These are phyloP conservation scores for Tirmania nivea DNA, from an alignment of 495 filamentous ascomycete species.

Conservation along the genomic window DNA sequence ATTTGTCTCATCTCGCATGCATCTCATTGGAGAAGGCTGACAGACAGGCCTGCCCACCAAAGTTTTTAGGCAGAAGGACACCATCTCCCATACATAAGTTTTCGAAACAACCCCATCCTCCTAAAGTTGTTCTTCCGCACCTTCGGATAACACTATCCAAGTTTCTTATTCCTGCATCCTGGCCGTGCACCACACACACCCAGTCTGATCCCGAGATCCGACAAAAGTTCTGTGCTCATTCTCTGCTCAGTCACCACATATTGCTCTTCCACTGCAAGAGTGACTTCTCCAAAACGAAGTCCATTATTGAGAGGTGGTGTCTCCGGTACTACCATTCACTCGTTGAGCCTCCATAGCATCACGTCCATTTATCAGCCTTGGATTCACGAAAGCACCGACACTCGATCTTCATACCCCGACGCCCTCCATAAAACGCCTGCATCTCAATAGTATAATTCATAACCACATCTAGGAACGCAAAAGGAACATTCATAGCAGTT, in stretches of 20 bases:
- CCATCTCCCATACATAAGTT: no score
- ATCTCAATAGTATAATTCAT: constrained; percentile 15
- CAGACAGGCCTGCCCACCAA: no score
- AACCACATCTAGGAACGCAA: constrained; percentile 5
- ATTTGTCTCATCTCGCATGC: no score
- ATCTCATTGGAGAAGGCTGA: no score
- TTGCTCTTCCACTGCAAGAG: neutral
- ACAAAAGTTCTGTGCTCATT: no score
- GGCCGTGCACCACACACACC: neutral
- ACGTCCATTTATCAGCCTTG: constrained; percentile 6
- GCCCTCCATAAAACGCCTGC: constrained; percentile 11
- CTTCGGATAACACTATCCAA: no score
- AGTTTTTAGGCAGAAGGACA: no score
- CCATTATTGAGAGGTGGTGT: constrained; percentile 28
- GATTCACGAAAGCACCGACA: constrained; percentile 7
- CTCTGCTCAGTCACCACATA: no score
- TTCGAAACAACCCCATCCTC: no score
- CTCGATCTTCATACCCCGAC: constrained; percentile 13
- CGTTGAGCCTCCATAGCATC: constrained; percentile 34
- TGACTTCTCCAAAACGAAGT: constrained; percentile 17
- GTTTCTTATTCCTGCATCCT: neutral
- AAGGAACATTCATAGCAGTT: constrained; percentile 7
- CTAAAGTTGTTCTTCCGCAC: no score
- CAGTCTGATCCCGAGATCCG: neutral
- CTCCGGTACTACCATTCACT: constrained; percentile 33